A percentile compares a stretch with the other conserved stretches of the same genome.
Evolutionary conservation across 768 basidiomycete species (phyloP).

Genomic region (Suillus placidus): DNA sequence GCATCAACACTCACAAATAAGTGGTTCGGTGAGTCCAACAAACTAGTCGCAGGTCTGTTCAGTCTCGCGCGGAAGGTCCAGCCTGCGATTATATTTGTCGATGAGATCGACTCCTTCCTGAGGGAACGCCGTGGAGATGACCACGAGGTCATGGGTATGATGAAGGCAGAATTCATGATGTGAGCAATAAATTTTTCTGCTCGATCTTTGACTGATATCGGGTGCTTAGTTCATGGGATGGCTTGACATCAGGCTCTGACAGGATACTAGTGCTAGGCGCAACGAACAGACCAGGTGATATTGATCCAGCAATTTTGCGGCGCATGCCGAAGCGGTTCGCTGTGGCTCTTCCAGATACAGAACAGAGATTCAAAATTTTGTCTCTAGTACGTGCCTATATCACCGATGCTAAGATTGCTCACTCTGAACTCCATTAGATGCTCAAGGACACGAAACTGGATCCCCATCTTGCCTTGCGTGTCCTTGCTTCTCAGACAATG

Average conservation of each 20-base stretch:
- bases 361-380: constrained; percentile 86
- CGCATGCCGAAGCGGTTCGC: constrained; percentile 99
- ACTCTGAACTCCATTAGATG: constrained; percentile 56
- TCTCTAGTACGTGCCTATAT: constrained; percentile 56
- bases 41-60: constrained; percentile 93
- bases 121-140: constrained; percentile 85
- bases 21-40: constrained; percentile 92
- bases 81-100: constrained; percentile 97
- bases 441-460: constrained; percentile 74
- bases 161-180: constrained; percentile 97
- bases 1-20: constrained; percentile 76
- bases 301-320: constrained; percentile 82
- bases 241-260: constrained; percentile 77
- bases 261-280: constrained; percentile 92
- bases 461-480: constrained; percentile 58
- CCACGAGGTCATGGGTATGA: constrained; percentile 98
- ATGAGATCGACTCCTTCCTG: constrained; percentile 97
- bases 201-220: background rate
- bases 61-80: constrained; percentile 92
- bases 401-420: background rate
- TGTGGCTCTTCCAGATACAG: constrained; percentile 73
- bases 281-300: constrained; percentile 93
- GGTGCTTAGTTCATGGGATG: constrained; percentile 84
- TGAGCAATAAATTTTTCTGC: constrained; percentile 40
- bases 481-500: constrained; percentile 68